Conservation (phyloP, 306 rosid species). For the Inga oerstediana region DNA sequence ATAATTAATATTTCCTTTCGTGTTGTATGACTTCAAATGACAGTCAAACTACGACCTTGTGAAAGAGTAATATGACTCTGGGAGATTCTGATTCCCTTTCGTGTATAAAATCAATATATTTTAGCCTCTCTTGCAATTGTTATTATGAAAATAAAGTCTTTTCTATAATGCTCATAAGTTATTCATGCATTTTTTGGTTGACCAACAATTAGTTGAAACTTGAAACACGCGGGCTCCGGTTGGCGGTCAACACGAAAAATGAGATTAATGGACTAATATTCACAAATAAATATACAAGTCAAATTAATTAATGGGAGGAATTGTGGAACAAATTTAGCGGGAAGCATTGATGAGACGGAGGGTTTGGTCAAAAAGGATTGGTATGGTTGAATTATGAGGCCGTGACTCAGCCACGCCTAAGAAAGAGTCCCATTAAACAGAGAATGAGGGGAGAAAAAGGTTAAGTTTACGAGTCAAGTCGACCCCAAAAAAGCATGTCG, state of each 20-base stretch:
- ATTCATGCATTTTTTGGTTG: not conserved
- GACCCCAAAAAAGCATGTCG: not conserved
- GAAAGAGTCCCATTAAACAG: not conserved
- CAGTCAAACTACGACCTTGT: not conserved
- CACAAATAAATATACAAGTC: not conserved
- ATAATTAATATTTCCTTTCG: too few relatives aligned
- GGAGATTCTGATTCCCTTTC: not conserved
- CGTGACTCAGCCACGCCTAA: not conserved
- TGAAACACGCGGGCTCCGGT: not conserved
- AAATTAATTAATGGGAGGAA: not conserved
- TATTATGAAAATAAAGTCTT: not conserved
- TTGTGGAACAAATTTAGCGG: not conserved
- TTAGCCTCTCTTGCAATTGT: not conserved
- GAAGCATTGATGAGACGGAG: not conserved
- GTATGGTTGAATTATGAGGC: not conserved
- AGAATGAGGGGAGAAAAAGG: not conserved
- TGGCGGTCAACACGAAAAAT: not conserved
- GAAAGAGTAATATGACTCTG: not conserved
- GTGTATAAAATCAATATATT: not conserved
- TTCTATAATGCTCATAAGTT: not conserved
- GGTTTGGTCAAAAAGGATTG: not conserved
- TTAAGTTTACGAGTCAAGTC: not conserved
- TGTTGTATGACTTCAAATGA: not conserved
- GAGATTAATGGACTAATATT: not conserved
- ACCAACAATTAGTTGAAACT: not conserved